Evolutionary conservation across 2,329 filamentous ascomycete species (phyloP), one percentile per base, ranked within the genome.

Genomic region (Hortaea sp.): DNA sequence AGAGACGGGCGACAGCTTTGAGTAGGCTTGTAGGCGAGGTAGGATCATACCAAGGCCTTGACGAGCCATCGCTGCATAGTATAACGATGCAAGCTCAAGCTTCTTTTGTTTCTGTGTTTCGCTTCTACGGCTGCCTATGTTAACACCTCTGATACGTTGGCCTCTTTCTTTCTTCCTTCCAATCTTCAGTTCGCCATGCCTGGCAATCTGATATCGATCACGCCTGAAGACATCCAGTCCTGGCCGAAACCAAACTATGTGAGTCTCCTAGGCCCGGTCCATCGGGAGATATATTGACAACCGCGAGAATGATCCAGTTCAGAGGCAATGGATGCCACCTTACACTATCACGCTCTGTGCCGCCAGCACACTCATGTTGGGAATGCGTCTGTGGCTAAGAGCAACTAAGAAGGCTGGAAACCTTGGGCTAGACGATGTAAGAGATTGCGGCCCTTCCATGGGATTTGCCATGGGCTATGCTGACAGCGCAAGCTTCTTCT

Each of bases 181-280:
- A 20, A 20, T 20, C 20, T 35, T 39, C 10, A 3, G 6, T 20
- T 20, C 49, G 44, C 47, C 29, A 60, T 58, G 57, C 57, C 57
- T 32, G 57, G 56, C 35, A 60, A 60, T 46, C 57, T 60, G 37
- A 55, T 59, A 43, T 53, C 54, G 27, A 49, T 60, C 39, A 55
- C 50, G 7, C 51, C 50, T 5, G 47, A 46, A n/a, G 55, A 53
- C 9, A 57, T 62, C 29, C 53, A 57, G 11, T 47, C 54, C 43
- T 66, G 63, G 63, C 63, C 63, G 27, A 48, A 46, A 29, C 52
- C 59, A 28, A 63, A 63, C 39, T 56, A 59, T 49, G 50, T 47
- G 37, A 35, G 32, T n/a, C 32, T 4, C 7, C 3, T n/a, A 3
- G 32, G 3, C 7, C n/a, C 4, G 7, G 9, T 35, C 32, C 9